Evolutionary conservation across 2,329 filamentous ascomycete species (phyloP).

Genomic region (Talaromyces marneffei): DNA sequence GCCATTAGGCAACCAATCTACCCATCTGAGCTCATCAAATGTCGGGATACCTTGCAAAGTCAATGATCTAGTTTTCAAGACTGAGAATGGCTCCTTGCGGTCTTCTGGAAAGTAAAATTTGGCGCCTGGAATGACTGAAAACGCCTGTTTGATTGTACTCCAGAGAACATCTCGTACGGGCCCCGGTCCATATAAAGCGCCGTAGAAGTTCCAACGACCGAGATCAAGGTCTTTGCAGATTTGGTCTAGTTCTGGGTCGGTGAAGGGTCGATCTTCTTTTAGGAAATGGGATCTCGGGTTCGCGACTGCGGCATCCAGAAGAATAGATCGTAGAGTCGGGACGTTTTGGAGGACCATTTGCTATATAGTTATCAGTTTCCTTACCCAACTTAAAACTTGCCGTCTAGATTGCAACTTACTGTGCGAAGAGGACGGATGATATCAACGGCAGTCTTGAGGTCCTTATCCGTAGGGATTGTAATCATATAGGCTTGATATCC

Average conservation of each 20-base stretch:
- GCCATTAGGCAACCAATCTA: neutral
- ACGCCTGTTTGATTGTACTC: neutral
- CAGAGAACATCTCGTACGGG: neutral
- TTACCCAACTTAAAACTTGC: too few species aligned
- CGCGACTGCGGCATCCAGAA: neutral
- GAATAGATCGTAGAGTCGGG: neutral
- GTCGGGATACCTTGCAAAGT: neutral
- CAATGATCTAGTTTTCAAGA: neutral
- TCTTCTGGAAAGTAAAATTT: neutral
- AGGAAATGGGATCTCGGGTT: neutral
- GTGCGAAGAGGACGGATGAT: neutral
- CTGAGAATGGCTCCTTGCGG: neutral
- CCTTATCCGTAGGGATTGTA: neutral
- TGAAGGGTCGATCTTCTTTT: neutral
- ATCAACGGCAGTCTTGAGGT: neutral
- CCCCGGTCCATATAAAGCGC: neutral
- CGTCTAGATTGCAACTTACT: neutral
- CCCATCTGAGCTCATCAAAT: neutral
- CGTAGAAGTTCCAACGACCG: neutral
- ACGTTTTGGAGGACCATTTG: neutral
- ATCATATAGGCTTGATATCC: neutral
- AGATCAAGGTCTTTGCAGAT: neutral
- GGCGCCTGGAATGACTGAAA: neutral
- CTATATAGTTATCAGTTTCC: neutral
- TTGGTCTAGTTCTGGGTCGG: neutral